Percentiles rank a stretch among this genome's conserved stretches.
Evolutionary conservation across 23 red algal species (phyloP).

Genomic region (Agarophyton chilense): DNA sequence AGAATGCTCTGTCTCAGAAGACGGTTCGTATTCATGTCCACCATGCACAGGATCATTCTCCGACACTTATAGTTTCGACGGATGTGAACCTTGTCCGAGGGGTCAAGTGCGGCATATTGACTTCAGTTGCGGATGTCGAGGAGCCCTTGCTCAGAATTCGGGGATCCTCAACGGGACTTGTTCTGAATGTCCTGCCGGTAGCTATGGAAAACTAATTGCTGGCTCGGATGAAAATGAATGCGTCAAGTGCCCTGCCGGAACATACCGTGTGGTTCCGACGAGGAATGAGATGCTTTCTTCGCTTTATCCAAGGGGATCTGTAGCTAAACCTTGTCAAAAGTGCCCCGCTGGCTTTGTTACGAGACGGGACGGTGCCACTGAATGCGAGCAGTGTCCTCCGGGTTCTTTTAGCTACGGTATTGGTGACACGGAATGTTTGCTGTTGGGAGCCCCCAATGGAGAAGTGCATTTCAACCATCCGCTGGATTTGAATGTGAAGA

Average conservation of each 20-base stretch:
- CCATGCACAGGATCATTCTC: background rate
- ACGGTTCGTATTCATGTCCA: background rate
- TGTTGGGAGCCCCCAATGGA: background rate
- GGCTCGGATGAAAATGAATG: background rate
- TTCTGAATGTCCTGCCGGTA: slow-evolving; percentile 3
- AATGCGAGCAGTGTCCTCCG: slow-evolving; percentile 4
- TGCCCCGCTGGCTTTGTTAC: background rate
- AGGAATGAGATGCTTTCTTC: background rate
- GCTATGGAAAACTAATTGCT: background rate
- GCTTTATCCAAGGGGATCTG: background rate
- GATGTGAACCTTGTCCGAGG: background rate
- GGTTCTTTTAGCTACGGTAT: slow-evolving; percentile 9
- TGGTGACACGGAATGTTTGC: slow-evolving; percentile 28
- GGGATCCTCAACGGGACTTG: slow-evolving; percentile 1
- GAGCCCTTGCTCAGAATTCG: background rate
- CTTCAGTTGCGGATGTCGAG: background rate
- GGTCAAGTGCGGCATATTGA: background rate
- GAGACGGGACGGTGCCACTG: background rate
- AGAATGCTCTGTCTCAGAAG: background rate
- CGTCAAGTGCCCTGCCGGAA: background rate
- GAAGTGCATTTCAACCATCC: no score
- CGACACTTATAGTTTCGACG: background rate
- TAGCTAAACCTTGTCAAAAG: background rate
- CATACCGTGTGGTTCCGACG: background rate
- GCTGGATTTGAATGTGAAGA: no score